Percentiles rank a stretch among this genome's conserved stretches.
phyloP scores from a whole-genome alignment of 768 basidiomycete genomes.

The Russula virescens region DNA sequence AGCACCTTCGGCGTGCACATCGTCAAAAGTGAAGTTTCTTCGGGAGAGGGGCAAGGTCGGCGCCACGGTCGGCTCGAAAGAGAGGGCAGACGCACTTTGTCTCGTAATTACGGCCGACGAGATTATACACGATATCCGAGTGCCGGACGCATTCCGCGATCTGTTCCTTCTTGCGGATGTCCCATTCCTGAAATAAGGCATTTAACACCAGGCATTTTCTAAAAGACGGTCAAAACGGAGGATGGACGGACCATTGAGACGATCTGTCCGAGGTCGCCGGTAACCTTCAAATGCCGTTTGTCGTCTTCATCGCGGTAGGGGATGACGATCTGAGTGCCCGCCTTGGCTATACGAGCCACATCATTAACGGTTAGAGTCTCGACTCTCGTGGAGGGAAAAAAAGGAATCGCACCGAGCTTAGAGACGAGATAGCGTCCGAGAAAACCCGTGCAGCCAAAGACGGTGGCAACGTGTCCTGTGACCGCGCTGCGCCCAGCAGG shows the following conservation, averaged over 20 bases:
- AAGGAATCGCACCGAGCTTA: conserved; percentile 68
- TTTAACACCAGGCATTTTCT: background rate
- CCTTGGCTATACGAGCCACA: conserved; percentile 53
- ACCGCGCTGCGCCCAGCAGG: conserved; percentile 81
- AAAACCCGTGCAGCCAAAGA: conserved; percentile 96
- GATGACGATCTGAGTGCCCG: conserved; percentile 88
- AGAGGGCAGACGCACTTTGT: conserved; percentile 63
- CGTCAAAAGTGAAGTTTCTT: conserved; percentile 84
- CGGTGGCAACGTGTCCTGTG: conserved; percentile 89
- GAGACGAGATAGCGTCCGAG: conserved; percentile 90
- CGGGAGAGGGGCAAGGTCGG: background rate
- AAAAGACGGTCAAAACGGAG: background rate
- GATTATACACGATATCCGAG: conserved; percentile 95
- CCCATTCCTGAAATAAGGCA: conserved; percentile 73
- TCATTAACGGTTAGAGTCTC: background rate
- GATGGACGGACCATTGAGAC: conserved; percentile 74
- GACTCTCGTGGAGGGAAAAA: background rate
- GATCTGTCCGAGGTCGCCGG: conserved; percentile 96
- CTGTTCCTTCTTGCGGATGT: conserved; percentile 82
- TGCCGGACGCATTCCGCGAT: conserved; percentile 92
- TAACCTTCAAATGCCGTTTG: conserved; percentile 81
- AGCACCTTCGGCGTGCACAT: conserved; percentile 79
- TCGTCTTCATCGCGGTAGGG: conserved; percentile 96
- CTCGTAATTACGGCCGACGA: conserved; percentile 89
- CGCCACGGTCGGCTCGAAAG: background rate